Evolutionary conservation across 106 monocot genomes (phyloP).

Genomic region (Triglochin maritima): DNA sequence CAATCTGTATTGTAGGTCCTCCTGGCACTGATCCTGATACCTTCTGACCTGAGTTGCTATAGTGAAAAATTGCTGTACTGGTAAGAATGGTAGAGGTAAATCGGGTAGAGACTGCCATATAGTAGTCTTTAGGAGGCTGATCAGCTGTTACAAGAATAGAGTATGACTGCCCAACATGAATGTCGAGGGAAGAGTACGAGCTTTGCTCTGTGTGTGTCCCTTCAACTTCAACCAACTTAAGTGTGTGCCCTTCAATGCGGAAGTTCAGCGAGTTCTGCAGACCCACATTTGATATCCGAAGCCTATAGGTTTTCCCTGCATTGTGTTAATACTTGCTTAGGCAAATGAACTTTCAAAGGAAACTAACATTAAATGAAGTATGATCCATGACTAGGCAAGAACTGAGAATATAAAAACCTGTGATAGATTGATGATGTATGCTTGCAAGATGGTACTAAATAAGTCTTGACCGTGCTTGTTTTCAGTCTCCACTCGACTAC

Average conservation of each 20-base stretch:
- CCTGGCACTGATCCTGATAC: slow-evolving; percentile 5
- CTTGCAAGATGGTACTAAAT: no score
- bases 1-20: slow-evolving; percentile 7
- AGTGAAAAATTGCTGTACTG: slow-evolving; percentile 8
- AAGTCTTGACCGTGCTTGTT: no score
- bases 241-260: slow-evolving; percentile 12
- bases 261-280: slow-evolving; percentile 14
- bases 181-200: slow-evolving; percentile 14
- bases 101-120: slow-evolving; percentile 9
- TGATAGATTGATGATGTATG: no score
- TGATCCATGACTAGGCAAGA: no score
- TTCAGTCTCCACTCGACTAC: no score
- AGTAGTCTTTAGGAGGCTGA: slow-evolving; percentile 13
- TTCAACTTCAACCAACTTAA: slow-evolving; percentile 20
- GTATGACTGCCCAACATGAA: slow-evolving; percentile 17
- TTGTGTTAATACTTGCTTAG: no score
- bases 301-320: slow-evolving; percentile 20
- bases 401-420: no score
- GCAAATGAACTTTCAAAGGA: no score
- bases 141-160: slow-evolving; percentile 14
- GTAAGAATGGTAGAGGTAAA: slow-evolving; percentile 5
- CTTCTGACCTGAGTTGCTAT: slow-evolving; percentile 1
- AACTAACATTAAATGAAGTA: no score
- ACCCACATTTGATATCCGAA: slow-evolving; percentile 18
- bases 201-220: slow-evolving; percentile 15